These are phyloP conservation scores for Daldinia concentrica DNA, from an alignment of 495 filamentous ascomycete species.

Conservation along the genomic window DNA sequence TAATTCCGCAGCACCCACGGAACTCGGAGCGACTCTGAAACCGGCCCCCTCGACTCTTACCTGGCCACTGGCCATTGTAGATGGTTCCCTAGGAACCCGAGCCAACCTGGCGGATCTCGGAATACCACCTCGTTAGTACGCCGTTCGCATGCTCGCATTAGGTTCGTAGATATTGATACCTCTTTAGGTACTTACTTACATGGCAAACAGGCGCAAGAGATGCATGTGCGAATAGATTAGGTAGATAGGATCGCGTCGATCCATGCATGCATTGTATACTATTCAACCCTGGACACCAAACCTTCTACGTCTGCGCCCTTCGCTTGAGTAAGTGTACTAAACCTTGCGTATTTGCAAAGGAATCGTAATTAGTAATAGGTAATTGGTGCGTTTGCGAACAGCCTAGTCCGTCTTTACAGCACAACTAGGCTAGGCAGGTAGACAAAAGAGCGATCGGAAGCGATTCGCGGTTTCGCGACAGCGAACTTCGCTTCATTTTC, in stretches of 20 bases:
- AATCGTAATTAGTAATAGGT: neutral
- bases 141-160: neutral
- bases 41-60: neutral
- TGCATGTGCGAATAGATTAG: neutral
- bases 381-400: neutral
- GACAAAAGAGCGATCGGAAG: neutral
- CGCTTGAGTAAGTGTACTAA: neutral
- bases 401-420: neutral
- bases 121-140: slow-evolving; percentile 23
- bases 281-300: neutral
- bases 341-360: neutral
- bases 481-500: neutral
- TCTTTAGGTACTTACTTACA: no score
- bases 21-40: neutral
- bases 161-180: no score
- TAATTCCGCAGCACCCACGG: neutral
- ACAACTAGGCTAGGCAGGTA: neutral
- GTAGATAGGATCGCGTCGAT: neutral
- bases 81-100: neutral
- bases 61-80: neutral
- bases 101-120: slow-evolving; percentile 21
- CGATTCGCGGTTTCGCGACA: neutral
- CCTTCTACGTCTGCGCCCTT: neutral
- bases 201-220: neutral
- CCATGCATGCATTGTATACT: neutral